Percentiles rank a stretch among this genome's conserved stretches.
Conservation (phyloP, 176 grass and related monocot species). For the Eleusine indica region DNA sequence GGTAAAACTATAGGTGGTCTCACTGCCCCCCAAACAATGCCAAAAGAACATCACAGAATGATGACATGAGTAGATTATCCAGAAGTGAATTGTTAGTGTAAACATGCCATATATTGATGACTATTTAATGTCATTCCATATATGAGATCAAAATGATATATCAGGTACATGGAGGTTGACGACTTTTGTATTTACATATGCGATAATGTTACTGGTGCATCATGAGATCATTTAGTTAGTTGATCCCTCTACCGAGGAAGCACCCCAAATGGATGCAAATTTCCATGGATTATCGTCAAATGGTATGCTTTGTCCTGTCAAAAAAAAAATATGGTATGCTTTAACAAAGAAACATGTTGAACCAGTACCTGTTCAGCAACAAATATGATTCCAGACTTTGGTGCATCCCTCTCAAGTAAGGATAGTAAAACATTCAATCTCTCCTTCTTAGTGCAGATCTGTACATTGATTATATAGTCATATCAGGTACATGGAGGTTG, state of each 20-base stretch:
- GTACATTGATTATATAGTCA: constrained; percentile 30
- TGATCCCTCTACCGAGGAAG: not conserved
- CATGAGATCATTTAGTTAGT: not conserved
- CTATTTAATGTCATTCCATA: constrained; percentile 7
- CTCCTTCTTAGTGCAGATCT: constrained; percentile 88
- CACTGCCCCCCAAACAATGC: not conserved
- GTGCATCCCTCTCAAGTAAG: constrained; percentile 74
- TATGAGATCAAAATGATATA: not conserved
- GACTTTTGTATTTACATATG: constrained; percentile 16
- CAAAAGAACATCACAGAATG: not conserved
- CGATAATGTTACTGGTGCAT: constrained; percentile 3
- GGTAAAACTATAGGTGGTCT: not conserved
- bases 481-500: constrained; percentile 10
- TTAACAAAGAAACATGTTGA: constrained; percentile 9
- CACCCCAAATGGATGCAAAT: not conserved
- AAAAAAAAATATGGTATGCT: not conserved
- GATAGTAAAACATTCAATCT: constrained; percentile 64
- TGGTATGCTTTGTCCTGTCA: not conserved
- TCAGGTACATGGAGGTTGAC: not conserved
- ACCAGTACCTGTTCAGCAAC: constrained; percentile 75
- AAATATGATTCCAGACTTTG: constrained; percentile 92
- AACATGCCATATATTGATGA: not conserved
- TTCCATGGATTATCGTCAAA: constrained; percentile 20
- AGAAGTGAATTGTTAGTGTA: not conserved
- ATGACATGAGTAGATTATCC: not conserved